phyloP scores from a whole-genome alignment of 108 stramenopile species.

The Discostella pseudostelligera region DNA sequence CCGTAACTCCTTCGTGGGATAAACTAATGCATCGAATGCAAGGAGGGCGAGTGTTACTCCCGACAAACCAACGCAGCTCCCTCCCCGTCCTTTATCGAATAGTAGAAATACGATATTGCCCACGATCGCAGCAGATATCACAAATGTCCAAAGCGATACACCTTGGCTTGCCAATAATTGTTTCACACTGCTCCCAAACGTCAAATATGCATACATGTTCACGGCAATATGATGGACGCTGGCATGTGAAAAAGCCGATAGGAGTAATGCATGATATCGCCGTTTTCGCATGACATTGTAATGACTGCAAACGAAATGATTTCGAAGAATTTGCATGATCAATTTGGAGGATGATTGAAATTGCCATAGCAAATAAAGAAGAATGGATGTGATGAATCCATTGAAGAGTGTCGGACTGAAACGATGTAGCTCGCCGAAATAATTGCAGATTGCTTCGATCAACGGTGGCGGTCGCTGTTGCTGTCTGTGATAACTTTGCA shows the following conservation, averaged over 20 bases:
- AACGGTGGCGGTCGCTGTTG: slow-evolving; percentile 33
- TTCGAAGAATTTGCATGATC: slow-evolving; percentile 24
- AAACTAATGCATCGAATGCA: slow-evolving; percentile 52
- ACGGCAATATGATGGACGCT: slow-evolving; percentile 56
- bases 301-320: slow-evolving; percentile 60
- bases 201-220: slow-evolving; percentile 57
- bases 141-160: slow-evolving; percentile 53
- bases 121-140: slow-evolving; percentile 52
- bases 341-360: slow-evolving; percentile 28
- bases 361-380: slow-evolving; percentile 63
- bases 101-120: slow-evolving; percentile 35
- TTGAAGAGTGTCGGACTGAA: slow-evolving; percentile 45
- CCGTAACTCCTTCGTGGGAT: slow-evolving; percentile 50
- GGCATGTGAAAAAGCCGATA: slow-evolving; percentile 65
- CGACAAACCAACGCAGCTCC: slow-evolving; percentile 64
- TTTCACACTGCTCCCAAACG: slow-evolving; percentile 53
- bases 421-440: slow-evolving; percentile 14
- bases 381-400: slow-evolving; percentile 26
- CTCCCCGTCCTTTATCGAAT: slow-evolving; percentile 29
- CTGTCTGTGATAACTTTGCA: not conserved
- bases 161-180: slow-evolving; percentile 14
- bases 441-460: slow-evolving; percentile 23
- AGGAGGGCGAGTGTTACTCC: slow-evolving; percentile 69
- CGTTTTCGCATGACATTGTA: slow-evolving; percentile 31
- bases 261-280: slow-evolving; percentile 46